These are phyloP conservation scores for Ophioceras dolichostomum DNA, from an alignment of 2,329 filamentous ascomycete genomes.

Conservation along the genomic window DNA sequence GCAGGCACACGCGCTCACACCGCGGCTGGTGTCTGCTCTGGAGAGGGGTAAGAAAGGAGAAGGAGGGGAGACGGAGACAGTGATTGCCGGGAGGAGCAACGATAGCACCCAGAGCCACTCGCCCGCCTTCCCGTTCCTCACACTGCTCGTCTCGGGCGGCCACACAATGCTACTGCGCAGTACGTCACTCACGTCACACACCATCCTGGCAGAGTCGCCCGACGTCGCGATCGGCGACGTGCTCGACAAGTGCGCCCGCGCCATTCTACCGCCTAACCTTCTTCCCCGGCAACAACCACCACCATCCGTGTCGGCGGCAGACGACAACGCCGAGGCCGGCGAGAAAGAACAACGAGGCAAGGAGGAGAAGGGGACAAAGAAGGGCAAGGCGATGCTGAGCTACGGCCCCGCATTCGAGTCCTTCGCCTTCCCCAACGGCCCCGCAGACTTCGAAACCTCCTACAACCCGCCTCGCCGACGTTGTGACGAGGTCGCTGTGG, in stretches of 20 bases:
- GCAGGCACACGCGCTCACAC: slow-evolving; percentile 90
- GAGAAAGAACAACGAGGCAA: not conserved
- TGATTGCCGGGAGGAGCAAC: no score
- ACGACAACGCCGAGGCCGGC: no score
- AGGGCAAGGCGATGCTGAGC: slow-evolving; percentile 37
- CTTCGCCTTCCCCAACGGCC: slow-evolving; percentile 56
- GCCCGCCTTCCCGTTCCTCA: slow-evolving; percentile 72
- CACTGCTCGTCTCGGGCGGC: slow-evolving; percentile 80
- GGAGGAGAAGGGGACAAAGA: not conserved
- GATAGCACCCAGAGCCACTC: slow-evolving; percentile 2
- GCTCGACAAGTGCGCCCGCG: slow-evolving; percentile 75
- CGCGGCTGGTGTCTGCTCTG: slow-evolving; percentile 60
- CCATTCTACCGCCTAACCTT: slow-evolving; percentile 50
- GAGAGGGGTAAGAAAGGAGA: slow-evolving; percentile 3
- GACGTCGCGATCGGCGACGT: slow-evolving; percentile 85
- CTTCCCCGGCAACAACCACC: no score
- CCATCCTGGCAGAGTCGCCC: slow-evolving; percentile 57
- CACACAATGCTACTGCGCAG: slow-evolving; percentile 83
- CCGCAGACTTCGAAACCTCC: slow-evolving; percentile 15
- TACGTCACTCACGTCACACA: slow-evolving; percentile 52
- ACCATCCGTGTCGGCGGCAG: no score
- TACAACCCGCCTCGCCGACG: not conserved
- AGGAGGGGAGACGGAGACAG: not conserved
- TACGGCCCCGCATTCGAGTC: slow-evolving; percentile 70
- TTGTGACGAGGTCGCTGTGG: not conserved